Base-by-base conservation (phyloP, 164 flowering plant genomes). In the Nymphaea colorata region DNA sequence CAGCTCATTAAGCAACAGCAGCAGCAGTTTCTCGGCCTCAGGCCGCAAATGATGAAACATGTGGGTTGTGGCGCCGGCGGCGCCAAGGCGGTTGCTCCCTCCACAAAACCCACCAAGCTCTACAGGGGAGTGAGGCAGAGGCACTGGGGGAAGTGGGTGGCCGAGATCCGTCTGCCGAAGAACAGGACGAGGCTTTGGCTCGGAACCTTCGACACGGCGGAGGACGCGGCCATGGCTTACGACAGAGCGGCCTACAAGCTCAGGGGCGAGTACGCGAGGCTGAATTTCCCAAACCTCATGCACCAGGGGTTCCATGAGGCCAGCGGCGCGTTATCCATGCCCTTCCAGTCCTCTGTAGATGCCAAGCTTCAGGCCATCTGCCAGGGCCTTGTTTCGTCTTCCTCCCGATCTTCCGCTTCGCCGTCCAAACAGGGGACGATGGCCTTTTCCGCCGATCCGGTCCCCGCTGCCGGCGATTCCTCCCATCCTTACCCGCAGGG, bases 121-220 rank as follows among this genome's bases (percentile, higher is more conserved):
- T 91, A 91, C 81, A 75, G 98, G 55, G 98, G 98, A 4, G 98
- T 91, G 12, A 80, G 98, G 73, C 98, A 91, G 70, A 67, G 98
- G 64, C 98, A 91, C 71, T 91, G 96, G 96, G 96, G 96, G 4
- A 92, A 91, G 68, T 91, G 98, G 97, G 97, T 91, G 41, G 97
- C 96, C 0, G 97, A 91, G 84, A 91, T 91, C 75, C 79, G 97
- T 0, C 76, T 91, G 4, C 97, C 97, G 2, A 84, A 81, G 78
- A 89, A 89, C 84, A 77, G 97, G 4, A 89, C 92, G n/a, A 71
- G 97, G 36, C 96, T 91, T 65, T 91, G 97, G 97, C 85, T 91
- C 3, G 96, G 97, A 51, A 91, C 97, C 53, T 91, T 89, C 61
- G 97, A 91, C 74, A 91, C 95, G 0, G 95, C 97, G 11, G 93